Conservation (phyloP, 768 basidiomycete species). For the Inosperma sp. region DNA sequence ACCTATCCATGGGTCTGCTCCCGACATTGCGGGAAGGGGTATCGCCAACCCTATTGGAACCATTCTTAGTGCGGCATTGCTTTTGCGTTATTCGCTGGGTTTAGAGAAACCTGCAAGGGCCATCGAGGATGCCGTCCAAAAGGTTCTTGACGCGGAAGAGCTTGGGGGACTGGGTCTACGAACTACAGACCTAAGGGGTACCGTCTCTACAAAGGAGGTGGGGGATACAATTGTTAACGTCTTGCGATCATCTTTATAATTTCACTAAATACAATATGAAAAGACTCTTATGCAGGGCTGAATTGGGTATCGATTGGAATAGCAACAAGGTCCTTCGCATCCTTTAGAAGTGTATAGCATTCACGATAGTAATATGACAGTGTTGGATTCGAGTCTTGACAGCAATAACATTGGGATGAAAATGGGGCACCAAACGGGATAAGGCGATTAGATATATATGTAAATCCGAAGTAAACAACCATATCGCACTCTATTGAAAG, state of each 20-base stretch:
- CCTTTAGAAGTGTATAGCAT: no score
- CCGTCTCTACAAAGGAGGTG: slow-evolving; percentile 66
- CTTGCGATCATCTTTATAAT: slow-evolving; percentile 29
- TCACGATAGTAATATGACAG: no score
- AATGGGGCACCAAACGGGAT: no score
- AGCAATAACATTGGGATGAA: no score
- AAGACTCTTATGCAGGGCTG: neutral
- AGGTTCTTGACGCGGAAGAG: slow-evolving; percentile 69
- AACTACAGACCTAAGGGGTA: slow-evolving; percentile 86
- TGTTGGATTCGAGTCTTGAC: no score
- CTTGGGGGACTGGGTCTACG: slow-evolving; percentile 72
- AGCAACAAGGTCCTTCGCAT: no score
- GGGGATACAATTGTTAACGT: slow-evolving; percentile 81
- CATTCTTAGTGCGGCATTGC: slow-evolving; percentile 90
- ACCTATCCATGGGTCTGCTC: slow-evolving; percentile 93
- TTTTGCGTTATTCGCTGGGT: slow-evolving; percentile 91
- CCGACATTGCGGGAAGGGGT: slow-evolving; percentile 90
- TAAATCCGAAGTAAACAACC: no score
- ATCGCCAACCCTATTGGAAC: slow-evolving; percentile 96
- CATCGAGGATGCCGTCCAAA: slow-evolving; percentile 87
- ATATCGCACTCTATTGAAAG: no score
- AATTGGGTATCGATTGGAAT: no score
- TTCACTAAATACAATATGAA: neutral
- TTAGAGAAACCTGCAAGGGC: slow-evolving; percentile 78
- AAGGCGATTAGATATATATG: no score